These are phyloP conservation scores for Solanum ossicruentum DNA, from an alignment of 257 asterid species.

Conservation along the genomic window DNA sequence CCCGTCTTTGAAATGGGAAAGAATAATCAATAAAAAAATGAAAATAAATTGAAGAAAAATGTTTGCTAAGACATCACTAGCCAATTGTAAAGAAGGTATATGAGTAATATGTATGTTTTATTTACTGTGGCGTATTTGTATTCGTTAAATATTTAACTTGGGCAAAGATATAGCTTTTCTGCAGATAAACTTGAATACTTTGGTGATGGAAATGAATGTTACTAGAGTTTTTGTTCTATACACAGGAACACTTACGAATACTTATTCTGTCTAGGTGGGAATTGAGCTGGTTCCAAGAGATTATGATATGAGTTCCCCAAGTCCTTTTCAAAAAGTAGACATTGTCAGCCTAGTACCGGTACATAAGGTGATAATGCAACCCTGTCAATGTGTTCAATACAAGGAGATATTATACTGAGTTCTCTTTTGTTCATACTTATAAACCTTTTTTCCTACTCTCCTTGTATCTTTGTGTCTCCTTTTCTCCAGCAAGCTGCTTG, in stretches of 20 bases:
- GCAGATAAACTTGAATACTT: background rate
- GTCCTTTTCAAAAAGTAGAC: conserved; percentile 69
- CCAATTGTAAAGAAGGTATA: background rate
- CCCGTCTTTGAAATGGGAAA: background rate
- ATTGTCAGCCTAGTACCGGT: conserved; percentile 81
- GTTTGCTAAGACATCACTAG: background rate
- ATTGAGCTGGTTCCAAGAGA: conserved; percentile 87
- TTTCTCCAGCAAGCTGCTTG: conserved; percentile 74
- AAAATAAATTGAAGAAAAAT: background rate
- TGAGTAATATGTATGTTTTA: background rate
- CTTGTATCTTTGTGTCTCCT: background rate
- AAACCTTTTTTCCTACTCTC: background rate
- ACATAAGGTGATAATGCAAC: conserved; percentile 51
- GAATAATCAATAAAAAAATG: background rate
- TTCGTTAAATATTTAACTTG: background rate
- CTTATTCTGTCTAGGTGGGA: conserved; percentile 55
- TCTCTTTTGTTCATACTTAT: background rate
- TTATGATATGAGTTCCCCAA: conserved; percentile 68
- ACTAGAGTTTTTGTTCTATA: background rate
- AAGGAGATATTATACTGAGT: background rate
- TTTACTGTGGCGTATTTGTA: background rate
- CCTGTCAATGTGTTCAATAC: background rate
- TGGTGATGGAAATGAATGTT: background rate
- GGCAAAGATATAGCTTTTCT: background rate
- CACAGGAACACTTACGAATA: background rate